phyloP scores from a whole-genome alignment of 768 basidiomycete genomes.

The Xerocomus brunneocitrinus region DNA sequence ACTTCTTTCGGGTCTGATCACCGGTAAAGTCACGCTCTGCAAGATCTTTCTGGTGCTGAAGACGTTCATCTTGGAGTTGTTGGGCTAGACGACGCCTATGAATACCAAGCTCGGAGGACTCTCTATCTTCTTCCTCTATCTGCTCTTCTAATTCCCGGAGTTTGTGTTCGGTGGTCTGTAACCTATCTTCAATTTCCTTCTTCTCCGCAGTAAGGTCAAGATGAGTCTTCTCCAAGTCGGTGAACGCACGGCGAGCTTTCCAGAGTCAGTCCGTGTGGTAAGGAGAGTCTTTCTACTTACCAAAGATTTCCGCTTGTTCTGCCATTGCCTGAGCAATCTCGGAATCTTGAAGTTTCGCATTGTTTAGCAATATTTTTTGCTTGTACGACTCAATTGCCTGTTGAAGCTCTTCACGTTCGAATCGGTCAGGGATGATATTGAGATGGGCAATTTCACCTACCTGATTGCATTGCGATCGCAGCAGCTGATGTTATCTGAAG shows the following conservation, averaged over 20 bases:
- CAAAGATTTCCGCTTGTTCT: slow-evolving; percentile 57
- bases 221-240: slow-evolving; percentile 58
- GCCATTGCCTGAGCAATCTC: slow-evolving; percentile 66
- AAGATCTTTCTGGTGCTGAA: slow-evolving; percentile 77
- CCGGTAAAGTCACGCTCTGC: slow-evolving; percentile 71
- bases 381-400: slow-evolving; percentile 63
- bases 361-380: slow-evolving; percentile 54
- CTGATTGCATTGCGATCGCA: slow-evolving; percentile 55
- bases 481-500: slow-evolving; percentile 56
- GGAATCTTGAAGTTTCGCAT: slow-evolving; percentile 58
- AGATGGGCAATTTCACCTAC: slow-evolving; percentile 29
- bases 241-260: slow-evolving; percentile 55
- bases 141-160: slow-evolving; percentile 57
- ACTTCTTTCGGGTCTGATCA: slow-evolving; percentile 82
- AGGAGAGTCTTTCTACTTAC: slow-evolving; percentile 34
- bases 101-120: slow-evolving; percentile 59
- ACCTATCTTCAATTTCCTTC: slow-evolving; percentile 45
- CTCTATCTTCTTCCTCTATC: slow-evolving; percentile 64
- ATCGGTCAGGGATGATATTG: not conserved
- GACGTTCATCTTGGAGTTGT: slow-evolving; percentile 74
- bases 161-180: slow-evolving; percentile 48
- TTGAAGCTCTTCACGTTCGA: slow-evolving; percentile 46
- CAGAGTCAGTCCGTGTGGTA: slow-evolving; percentile 8
- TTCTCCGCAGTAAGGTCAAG: slow-evolving; percentile 48
- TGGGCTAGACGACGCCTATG: slow-evolving; percentile 66